These are phyloP conservation scores for Saccharomycopsis amapae DNA, from an alignment of 805 yeast genomes.

Conservation along the genomic window DNA sequence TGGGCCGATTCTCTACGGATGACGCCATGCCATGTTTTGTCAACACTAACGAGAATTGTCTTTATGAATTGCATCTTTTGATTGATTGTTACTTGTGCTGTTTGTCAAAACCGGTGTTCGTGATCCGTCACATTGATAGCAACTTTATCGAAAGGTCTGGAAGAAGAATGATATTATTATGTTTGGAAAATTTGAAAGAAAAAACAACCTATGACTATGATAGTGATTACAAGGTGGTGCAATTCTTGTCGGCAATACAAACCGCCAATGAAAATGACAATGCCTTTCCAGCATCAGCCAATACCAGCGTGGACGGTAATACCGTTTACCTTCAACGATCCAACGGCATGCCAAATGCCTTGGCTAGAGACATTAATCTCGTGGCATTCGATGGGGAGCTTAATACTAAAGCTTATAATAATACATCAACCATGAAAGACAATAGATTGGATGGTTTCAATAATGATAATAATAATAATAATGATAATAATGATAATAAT, in stretches of 20 bases:
- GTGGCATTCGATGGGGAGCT: too few species aligned
- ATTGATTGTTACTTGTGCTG: constrained; percentile 15
- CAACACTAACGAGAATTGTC: constrained; percentile 5
- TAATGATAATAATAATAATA: neutral
- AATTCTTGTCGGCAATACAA: neutral
- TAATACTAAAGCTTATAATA: too few species aligned
- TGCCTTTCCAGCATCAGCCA: too few species aligned
- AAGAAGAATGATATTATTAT: constrained; percentile 13
- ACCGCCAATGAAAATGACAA: neutral
- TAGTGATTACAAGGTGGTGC: constrained; percentile 6
- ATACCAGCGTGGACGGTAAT: too few species aligned
- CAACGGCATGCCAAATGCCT: too few species aligned
- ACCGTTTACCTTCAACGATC: too few species aligned
- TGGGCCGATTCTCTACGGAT: neutral
- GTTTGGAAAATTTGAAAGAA: constrained; percentile 12
- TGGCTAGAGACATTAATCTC: too few species aligned
- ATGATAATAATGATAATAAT: neutral
- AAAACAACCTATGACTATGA: constrained; percentile 4
- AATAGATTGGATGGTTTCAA: neutral
- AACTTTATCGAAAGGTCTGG: constrained; percentile 1
- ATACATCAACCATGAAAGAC: too few species aligned
- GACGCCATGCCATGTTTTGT: too few species aligned
- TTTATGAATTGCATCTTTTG: constrained; percentile 10
- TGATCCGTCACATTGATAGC: constrained; percentile 1
- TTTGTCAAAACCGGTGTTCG: constrained; percentile 1